Evolutionary conservation across 2,329 filamentous ascomycete species (phyloP).

Genomic region (Microdochium bolleyi): DNA sequence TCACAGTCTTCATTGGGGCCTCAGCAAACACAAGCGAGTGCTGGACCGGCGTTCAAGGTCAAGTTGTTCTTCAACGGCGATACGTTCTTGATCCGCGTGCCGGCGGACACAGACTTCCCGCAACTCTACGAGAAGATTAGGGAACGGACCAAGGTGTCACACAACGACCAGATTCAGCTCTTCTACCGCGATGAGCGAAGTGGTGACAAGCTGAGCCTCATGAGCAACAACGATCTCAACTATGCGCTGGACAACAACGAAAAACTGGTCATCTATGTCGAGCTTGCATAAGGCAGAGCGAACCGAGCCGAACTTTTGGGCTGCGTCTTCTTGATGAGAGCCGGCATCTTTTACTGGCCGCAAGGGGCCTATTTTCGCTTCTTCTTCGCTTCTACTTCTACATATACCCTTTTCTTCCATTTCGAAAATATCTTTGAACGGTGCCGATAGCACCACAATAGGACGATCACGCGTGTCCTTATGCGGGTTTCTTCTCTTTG

Average conservation of each 20-base stretch:
- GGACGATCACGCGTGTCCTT: too few relatives aligned
- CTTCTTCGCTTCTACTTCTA: not conserved
- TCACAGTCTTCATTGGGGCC: slow-evolving; percentile 49
- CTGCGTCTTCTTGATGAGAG: not conserved
- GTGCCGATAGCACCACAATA: slow-evolving; percentile 1
- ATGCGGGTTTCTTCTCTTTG: too few relatives aligned
- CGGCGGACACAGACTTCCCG: slow-evolving; percentile 67
- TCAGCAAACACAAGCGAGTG: slow-evolving; percentile 28
- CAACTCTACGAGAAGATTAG: slow-evolving; percentile 78
- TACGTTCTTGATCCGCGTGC: slow-evolving; percentile 83
- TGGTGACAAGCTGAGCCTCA: slow-evolving; percentile 64
- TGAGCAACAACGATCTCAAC: slow-evolving; percentile 74
- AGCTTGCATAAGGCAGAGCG: slow-evolving; percentile 31
- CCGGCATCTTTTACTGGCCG: slow-evolving; percentile 2
- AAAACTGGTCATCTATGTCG: slow-evolving; percentile 74
- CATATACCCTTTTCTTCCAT: slow-evolving; percentile 15
- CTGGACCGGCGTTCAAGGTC: slow-evolving; percentile 66
- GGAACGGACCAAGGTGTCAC: slow-evolving; percentile 69
- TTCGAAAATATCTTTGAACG: slow-evolving; percentile 7
- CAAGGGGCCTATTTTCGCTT: slow-evolving; percentile 10
- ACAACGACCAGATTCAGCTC: slow-evolving; percentile 64
- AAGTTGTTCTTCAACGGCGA: slow-evolving; percentile 93
- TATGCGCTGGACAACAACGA: slow-evolving; percentile 75
- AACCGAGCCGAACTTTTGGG: not conserved
- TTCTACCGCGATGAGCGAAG: slow-evolving; percentile 82